A percentile compares a stretch with the other conserved stretches of the same genome.
Evolutionary conservation across 306 rosid species (phyloP).

Genomic region (Trifolium subterraneum): DNA sequence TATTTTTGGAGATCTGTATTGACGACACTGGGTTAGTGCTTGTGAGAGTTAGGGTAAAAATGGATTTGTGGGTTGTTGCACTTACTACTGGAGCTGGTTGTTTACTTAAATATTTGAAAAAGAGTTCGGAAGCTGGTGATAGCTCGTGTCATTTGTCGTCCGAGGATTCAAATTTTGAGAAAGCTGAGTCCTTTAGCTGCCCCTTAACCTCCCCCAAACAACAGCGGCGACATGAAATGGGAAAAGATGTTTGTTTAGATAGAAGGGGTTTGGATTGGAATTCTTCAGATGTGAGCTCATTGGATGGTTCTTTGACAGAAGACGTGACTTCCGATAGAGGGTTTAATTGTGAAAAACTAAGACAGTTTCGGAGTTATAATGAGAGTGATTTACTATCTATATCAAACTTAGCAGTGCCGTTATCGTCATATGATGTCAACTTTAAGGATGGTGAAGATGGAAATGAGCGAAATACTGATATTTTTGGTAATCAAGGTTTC

Average conservation of each 20-base stretch:
- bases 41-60: slow-evolving; percentile 44
- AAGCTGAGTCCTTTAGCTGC: slow-evolving; percentile 43
- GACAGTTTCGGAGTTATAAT: slow-evolving; percentile 27
- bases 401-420: slow-evolving; percentile 47
- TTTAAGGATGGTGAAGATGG: slow-evolving; percentile 42
- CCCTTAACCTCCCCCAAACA: slow-evolving; percentile 35
- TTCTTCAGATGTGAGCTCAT: slow-evolving; percentile 31
- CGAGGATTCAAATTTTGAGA: slow-evolving; percentile 53
- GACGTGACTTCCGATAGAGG: slow-evolving; percentile 56
- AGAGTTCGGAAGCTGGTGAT: slow-evolving; percentile 42
- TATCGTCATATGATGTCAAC: slow-evolving; percentile 40
- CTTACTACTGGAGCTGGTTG: slow-evolving; percentile 83
- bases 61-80: slow-evolving; percentile 92
- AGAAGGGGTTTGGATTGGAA: slow-evolving; percentile 39
- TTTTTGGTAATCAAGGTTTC: slow-evolving; percentile 41
- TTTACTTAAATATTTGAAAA: slow-evolving; percentile 78
- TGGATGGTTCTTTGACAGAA: slow-evolving; percentile 41
- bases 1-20: neutral
- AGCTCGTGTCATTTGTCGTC: slow-evolving; percentile 34
- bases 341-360: slow-evolving; percentile 39
- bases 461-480: slow-evolving; percentile 33
- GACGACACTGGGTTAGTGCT: neutral
- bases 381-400: slow-evolving; percentile 50
- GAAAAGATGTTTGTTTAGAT: slow-evolving; percentile 43
- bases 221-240: slow-evolving; percentile 33